Evolutionary conservation across 2,329 filamentous ascomycete species (phyloP).

Genomic region (Thielaviopsis euricoi): DNA sequence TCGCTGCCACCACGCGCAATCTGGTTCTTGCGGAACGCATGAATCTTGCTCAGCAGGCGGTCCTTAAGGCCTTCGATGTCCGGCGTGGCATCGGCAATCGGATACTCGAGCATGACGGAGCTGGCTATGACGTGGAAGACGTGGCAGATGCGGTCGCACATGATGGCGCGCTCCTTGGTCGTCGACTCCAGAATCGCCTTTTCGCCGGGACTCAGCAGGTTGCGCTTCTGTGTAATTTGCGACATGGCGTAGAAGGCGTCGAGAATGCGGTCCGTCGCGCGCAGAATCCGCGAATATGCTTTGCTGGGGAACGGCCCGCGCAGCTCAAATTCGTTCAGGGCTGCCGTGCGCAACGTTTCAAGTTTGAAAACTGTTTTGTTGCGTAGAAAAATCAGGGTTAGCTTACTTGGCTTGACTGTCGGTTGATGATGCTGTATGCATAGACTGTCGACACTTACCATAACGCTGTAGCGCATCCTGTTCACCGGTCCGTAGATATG

Average conservation of each 20-base stretch:
- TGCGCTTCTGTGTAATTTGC: conserved; percentile 69
- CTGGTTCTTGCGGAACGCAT: conserved; percentile 64
- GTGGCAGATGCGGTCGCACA: conserved; percentile 84
- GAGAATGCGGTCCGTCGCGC: conserved; percentile 66
- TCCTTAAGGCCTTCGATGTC: conserved; percentile 69
- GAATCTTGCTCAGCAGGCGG: conserved; percentile 69
- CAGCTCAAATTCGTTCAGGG: conserved; percentile 76
- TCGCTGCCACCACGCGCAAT: conserved; percentile 18
- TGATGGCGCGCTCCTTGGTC: conserved; percentile 55
- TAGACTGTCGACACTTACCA: conserved; percentile 18
- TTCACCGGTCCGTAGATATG: conserved; percentile 78
- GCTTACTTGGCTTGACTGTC: too few species aligned
- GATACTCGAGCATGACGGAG: conserved; percentile 87
- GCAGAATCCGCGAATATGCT: conserved; percentile 57
- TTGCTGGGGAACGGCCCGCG: conserved; percentile 69
- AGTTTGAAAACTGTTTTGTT: conserved; percentile 40
- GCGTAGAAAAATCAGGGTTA: too few species aligned
- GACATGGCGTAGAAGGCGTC: conserved; percentile 96
- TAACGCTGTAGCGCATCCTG: conserved; percentile 78
- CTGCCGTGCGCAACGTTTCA: conserved; percentile 55
- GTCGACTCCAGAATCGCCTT: conserved; percentile 67
- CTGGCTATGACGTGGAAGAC: conserved; percentile 74
- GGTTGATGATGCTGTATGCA: too few species aligned
- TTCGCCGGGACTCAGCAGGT: conserved; percentile 62
- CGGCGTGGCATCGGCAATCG: conserved; percentile 75